Evolutionary conservation across 257 asterid species (phyloP), one percentile per base, ranked within the genome.

Genomic region (Handroanthus guayacan): DNA sequence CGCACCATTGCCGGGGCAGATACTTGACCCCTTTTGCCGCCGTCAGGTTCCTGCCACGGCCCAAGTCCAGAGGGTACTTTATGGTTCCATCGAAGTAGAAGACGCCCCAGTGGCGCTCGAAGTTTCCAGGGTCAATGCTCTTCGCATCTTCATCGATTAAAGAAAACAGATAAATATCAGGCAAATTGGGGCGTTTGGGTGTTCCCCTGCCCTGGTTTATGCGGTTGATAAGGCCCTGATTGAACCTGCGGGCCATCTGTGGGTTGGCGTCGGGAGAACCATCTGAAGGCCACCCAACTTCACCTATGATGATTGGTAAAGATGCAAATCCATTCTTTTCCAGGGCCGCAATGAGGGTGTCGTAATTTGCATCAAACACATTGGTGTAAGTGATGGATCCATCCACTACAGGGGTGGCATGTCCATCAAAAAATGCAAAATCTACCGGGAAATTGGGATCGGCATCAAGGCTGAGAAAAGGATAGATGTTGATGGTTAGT

Each of bases 61-160:
- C 96, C 71, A 89, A 18, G 41, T 87, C 80, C 16, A 95, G 79
- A 3, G 83, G 89, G 65, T 95, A 95, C 37, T 95, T 95, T 3
- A 92, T 76, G 3, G 85, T 76, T 14, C 99, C 99, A 58, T 95
- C 99, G 75, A 77, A 92, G 75, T 83, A 6, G 69, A 92, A 95
- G 8, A 95, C 31, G 4, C 99, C 99, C 99, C 98, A 91, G 41
- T 95, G 99, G 5, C 98, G 82, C 82, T 95, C 99, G 67, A 95
- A 95, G 65, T 91, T 92, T 0, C 98, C 98, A 0, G 97, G 98
- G 0, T 77, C 82, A 0, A 84, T 56, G 86, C 98, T 92, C 84
- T 95, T 91, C 2, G 84, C 83, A 34, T 92, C 97, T 41, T 95
- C 98, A 17, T 95, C 99, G n/a, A 89, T 66, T 0, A 95, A 64